Percentiles rank a stretch among this genome's conserved stretches.
These are phyloP conservation scores for Coniella lustricola DNA, from an alignment of 2,329 filamentous ascomycete genomes.

Conservation along the genomic window DNA sequence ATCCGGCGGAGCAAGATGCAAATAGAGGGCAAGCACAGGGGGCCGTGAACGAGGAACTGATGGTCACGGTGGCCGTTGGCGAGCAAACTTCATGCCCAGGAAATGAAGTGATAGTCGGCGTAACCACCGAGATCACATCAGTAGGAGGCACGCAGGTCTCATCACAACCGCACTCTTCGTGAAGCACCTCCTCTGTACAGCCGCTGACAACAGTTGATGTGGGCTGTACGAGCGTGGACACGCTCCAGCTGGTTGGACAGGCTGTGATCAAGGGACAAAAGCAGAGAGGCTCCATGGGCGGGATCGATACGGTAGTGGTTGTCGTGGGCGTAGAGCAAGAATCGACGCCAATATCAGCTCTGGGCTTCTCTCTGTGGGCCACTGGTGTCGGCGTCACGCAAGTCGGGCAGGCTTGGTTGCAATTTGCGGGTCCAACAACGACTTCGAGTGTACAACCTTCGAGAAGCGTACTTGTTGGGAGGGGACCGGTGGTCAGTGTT, in stretches of 20 bases:
- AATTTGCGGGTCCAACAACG: neutral
- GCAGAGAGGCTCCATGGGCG: neutral
- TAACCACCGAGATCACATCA: no score
- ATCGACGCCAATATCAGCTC: neutral
- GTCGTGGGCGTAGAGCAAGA: neutral
- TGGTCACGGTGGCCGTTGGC: neutral
- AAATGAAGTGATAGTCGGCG: neutral
- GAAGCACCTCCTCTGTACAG: neutral
- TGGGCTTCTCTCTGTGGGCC: neutral
- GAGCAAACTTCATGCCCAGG: constrained; percentile 2
- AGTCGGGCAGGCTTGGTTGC: neutral
- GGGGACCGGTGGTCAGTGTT: neutral
- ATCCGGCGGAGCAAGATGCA: neutral
- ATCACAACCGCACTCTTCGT: neutral
- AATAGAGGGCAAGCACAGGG: neutral
- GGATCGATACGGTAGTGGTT: neutral
- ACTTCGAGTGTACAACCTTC: neutral
- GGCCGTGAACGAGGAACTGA: neutral
- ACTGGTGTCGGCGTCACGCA: neutral
- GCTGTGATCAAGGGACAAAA: neutral
- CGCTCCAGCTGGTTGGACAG: neutral
- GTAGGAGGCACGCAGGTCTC: neutral
- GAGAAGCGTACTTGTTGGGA: neutral
- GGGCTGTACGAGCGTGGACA: neutral
- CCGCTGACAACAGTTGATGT: neutral